phyloP scores from a whole-genome alignment of 2,329 filamentous ascomycete species.

The Fusarium setosum region DNA sequence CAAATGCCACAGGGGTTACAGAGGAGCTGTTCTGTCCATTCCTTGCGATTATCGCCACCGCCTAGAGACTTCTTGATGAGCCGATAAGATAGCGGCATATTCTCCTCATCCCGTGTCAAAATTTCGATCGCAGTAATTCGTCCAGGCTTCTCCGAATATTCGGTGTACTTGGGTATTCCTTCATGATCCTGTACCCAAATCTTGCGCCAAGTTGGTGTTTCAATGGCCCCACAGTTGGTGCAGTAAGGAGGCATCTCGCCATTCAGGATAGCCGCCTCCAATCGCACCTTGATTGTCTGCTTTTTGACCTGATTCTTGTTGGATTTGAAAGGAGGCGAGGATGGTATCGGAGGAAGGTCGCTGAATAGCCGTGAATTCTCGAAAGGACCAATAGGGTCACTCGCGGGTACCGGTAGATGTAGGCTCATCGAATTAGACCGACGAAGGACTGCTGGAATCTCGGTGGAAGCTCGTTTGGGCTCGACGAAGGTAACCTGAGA shows the following conservation, averaged over 20 bases:
- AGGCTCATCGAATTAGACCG: slow-evolving; percentile 51
- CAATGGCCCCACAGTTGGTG: slow-evolving; percentile 92
- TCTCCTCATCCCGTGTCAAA: slow-evolving; percentile 70
- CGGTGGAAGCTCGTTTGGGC: slow-evolving; percentile 34
- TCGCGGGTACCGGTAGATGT: slow-evolving; percentile 56
- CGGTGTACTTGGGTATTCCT: slow-evolving; percentile 76
- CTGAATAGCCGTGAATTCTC: slow-evolving; percentile 47
- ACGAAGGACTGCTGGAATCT: slow-evolving; percentile 52
- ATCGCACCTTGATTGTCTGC: slow-evolving; percentile 66
- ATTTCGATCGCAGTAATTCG: slow-evolving; percentile 80
- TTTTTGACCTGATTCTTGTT: slow-evolving; percentile 76
- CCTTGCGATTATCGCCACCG: slow-evolving; percentile 70
- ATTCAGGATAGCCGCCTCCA: slow-evolving; percentile 74
- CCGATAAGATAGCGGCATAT: slow-evolving; percentile 74
- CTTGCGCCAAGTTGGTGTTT: slow-evolving; percentile 96
- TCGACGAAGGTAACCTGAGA: slow-evolving; percentile 44
- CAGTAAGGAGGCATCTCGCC: slow-evolving; percentile 92
- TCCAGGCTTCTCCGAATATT: slow-evolving; percentile 79
- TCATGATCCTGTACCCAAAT: slow-evolving; percentile 83
- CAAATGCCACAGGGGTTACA: slow-evolving; percentile 98
- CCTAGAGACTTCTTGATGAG: slow-evolving; percentile 81
- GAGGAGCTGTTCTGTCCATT: slow-evolving; percentile 78
- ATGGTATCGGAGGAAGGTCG: slow-evolving; percentile 54
- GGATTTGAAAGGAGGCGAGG: slow-evolving; percentile 59
- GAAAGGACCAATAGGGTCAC: slow-evolving; percentile 55